Percentiles rank a stretch among this genome's conserved stretches.
Conservation (phyloP, 2,329 filamentous ascomycete species). For the Epichloe amarillans region DNA sequence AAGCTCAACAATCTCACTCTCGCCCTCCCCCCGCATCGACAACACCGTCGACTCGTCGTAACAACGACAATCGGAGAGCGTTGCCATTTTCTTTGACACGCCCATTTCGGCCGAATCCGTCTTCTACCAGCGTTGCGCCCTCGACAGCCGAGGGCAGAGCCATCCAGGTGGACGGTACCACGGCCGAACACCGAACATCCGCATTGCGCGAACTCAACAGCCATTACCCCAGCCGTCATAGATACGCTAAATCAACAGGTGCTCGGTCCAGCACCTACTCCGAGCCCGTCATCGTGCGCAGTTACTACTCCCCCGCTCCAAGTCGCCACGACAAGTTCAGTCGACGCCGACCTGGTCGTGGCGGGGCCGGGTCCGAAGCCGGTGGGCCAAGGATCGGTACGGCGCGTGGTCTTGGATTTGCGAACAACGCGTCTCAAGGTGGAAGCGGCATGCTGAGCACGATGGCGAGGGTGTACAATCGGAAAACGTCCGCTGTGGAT, state of each 20-base stretch:
- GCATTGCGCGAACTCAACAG: constrained; percentile 46
- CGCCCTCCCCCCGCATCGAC: constrained; percentile 11
- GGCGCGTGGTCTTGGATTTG: constrained; percentile 20
- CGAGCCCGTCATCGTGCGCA: constrained; percentile 52
- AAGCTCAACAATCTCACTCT: constrained; percentile 7
- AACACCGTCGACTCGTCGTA: constrained; percentile 13
- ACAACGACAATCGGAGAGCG: constrained; percentile 19
- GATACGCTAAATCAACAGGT: constrained; percentile 42
- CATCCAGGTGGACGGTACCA: constrained; percentile 42
- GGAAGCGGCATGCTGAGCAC: constrained; percentile 27
- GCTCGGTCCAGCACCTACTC: constrained; percentile 46
- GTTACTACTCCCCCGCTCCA: constrained; percentile 38
- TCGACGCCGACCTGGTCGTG: constrained; percentile 17
- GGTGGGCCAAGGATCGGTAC: constrained; percentile 17
- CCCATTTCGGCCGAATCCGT: constrained; percentile 33
- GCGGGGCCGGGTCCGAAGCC: constrained; percentile 16
- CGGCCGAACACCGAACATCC: constrained; percentile 42
- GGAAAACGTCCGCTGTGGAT: constrained; percentile 17
- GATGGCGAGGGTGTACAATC: constrained; percentile 31
- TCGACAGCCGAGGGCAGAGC: constrained; percentile 43
- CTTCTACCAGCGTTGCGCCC: constrained; percentile 38
- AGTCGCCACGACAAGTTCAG: constrained; percentile 19
- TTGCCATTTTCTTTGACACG: constrained; percentile 36
- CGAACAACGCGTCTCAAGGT: constrained; percentile 16
- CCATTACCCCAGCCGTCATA: constrained; percentile 42